phyloP scores from a whole-genome alignment of 2,329 filamentous ascomycete species.

The Alternaria sp. region DNA sequence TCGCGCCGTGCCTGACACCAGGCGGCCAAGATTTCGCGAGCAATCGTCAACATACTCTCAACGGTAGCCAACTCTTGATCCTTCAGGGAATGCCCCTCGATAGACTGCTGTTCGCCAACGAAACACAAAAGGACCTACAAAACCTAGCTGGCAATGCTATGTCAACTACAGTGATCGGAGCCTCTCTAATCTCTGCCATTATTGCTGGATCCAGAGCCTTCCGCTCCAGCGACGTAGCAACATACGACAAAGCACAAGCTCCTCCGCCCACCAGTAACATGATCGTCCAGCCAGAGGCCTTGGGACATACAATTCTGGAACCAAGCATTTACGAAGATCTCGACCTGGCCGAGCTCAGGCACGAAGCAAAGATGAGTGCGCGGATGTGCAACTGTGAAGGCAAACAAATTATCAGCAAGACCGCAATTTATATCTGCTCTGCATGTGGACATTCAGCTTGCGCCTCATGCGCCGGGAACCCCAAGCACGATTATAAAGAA shows the following conservation, averaged over 20 bases:
- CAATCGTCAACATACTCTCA: slow-evolving; percentile 65
- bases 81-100: slow-evolving; percentile 73
- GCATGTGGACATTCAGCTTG: slow-evolving; percentile 64
- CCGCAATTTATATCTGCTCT: slow-evolving; percentile 55
- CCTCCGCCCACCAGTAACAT: background rate
- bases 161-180: slow-evolving; percentile 74
- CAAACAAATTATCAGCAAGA: slow-evolving; percentile 46
- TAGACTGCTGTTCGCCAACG: slow-evolving; percentile 67
- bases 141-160: slow-evolving; percentile 82
- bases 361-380: slow-evolving; percentile 44
- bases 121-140: slow-evolving; percentile 64
- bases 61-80: slow-evolving; percentile 67
- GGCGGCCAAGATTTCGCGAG: slow-evolving; percentile 67
- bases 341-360: slow-evolving; percentile 16
- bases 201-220: slow-evolving; percentile 45
- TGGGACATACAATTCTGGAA: background rate
- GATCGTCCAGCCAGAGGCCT: background rate
- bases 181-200: slow-evolving; percentile 62
- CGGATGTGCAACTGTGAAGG: slow-evolving; percentile 67
- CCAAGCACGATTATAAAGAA: slow-evolving; percentile 54
- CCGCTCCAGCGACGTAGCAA: background rate
- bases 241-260: background rate
- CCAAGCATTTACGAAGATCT: background rate
- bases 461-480: slow-evolving; percentile 61
- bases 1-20: slow-evolving; percentile 73